Conservation (phyloP, 306 rosid genomes). For the cucumber (Cucumis sativus) region DNA sequence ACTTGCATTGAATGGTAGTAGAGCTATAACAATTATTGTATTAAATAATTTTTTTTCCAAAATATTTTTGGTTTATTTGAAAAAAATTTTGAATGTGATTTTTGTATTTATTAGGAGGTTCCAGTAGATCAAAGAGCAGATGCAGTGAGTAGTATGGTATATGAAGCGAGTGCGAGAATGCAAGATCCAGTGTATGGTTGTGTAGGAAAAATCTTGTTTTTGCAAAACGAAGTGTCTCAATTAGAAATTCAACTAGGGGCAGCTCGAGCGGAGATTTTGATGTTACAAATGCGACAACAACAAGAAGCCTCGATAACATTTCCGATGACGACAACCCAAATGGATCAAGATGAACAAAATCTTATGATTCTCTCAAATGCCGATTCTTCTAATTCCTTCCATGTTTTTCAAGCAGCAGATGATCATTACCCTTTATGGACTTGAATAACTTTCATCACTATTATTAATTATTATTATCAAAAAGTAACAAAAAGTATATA, state of each 20-base stretch:
- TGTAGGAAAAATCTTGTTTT: background rate
- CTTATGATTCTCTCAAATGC: background rate
- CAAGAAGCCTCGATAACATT: background rate
- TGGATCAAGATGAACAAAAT: background rate
- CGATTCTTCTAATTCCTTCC: background rate
- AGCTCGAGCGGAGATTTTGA: background rate
- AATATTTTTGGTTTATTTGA: no score
- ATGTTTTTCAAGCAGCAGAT: background rate
- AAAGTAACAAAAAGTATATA: background rate
- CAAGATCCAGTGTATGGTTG: background rate
- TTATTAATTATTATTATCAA: no score
- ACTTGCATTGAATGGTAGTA: no score
- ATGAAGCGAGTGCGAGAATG: background rate
- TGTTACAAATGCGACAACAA: background rate
- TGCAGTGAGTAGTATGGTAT: background rate
- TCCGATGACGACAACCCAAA: background rate
- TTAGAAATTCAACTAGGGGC: background rate
- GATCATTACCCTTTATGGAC: background rate
- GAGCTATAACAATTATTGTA: no score
- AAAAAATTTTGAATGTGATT: background rate
- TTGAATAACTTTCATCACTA: background rate
- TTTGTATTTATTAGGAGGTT: background rate
- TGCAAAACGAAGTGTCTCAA: background rate
- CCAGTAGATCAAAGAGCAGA: background rate
- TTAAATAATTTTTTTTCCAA: no score